phyloP scores from a whole-genome alignment of 495 filamentous ascomycete species.

The Podospora pseudoanserina region DNA sequence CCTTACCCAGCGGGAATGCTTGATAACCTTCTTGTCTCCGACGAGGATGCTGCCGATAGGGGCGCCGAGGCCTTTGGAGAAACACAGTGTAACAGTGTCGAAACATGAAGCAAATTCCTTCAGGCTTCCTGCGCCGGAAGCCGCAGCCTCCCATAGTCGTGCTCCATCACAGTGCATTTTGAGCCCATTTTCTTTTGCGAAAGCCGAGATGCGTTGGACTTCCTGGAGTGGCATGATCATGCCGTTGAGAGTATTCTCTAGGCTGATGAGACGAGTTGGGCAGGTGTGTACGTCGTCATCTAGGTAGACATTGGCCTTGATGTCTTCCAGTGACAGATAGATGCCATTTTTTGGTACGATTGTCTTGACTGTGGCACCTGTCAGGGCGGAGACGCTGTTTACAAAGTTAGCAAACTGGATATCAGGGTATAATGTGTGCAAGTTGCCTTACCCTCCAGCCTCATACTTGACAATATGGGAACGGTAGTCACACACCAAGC shows the following conservation, averaged over 20 bases:
- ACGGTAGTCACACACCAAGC: conserved; percentile 63
- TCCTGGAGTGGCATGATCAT: conserved; percentile 73
- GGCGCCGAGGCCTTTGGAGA: conserved; percentile 85
- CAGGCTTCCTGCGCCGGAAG: conserved; percentile 57
- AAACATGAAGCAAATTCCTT: conserved; percentile 66
- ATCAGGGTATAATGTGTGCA: neutral
- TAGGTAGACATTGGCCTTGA: conserved; percentile 52
- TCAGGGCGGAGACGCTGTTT: conserved; percentile 50
- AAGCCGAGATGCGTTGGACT: conserved; percentile 61
- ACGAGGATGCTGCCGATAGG: conserved; percentile 81
- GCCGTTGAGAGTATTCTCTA: conserved; percentile 83
- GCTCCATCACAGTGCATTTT: conserved; percentile 83
- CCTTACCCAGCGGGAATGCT: conserved; percentile 71
- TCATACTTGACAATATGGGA: conserved; percentile 67
- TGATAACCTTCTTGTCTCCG: conserved; percentile 61
- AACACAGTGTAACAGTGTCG: conserved; percentile 80
- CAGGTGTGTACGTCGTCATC: conserved; percentile 53
- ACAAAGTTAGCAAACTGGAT: neutral
- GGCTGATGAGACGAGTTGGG: conserved; percentile 73
- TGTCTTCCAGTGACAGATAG: conserved; percentile 73
- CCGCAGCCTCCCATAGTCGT: conserved; percentile 73
- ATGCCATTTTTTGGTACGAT: conserved; percentile 62
- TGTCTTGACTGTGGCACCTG: conserved; percentile 55
- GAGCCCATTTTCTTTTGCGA: conserved; percentile 63
- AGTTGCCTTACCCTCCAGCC: conserved; percentile 57